Conservation (phyloP, 345 rosid genomes). For the Populus ilicifolia region DNA sequence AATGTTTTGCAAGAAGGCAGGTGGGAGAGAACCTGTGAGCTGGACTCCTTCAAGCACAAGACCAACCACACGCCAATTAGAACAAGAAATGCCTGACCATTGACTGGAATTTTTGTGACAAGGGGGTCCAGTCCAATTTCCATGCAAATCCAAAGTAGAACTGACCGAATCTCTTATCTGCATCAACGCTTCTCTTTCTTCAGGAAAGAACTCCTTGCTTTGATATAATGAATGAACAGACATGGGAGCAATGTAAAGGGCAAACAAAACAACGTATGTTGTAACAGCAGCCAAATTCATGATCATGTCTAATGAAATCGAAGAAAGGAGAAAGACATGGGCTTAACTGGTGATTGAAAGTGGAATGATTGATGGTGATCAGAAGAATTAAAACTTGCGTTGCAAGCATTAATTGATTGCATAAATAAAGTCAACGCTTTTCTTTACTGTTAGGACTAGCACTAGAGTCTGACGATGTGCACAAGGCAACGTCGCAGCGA, state of each 20-base stretch:
- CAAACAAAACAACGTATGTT: not conserved
- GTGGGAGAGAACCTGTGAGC: constrained; percentile 45
- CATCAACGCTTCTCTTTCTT: constrained; percentile 38
- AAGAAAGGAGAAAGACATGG: not conserved
- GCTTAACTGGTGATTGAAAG: not conserved
- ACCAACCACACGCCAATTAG: constrained; percentile 36
- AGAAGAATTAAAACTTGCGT: not conserved
- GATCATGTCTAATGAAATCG: not conserved
- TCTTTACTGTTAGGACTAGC: not conserved
- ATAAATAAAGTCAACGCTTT: not conserved
- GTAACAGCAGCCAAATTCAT: not conserved
- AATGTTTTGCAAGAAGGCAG: constrained; percentile 30
- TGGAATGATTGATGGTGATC: not conserved
- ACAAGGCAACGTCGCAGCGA: not conserved
- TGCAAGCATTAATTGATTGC: not conserved
- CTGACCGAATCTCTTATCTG: constrained; percentile 35
- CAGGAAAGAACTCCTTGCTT: constrained; percentile 5
- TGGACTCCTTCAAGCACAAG: constrained; percentile 44
- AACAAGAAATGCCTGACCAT: constrained; percentile 50
- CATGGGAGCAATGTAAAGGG: not conserved
- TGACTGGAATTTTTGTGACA: constrained; percentile 32
- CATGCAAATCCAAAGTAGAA: constrained; percentile 27
- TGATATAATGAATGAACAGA: not conserved
- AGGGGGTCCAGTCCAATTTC: constrained; percentile 53
- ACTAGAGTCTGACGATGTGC: not conserved